These are phyloP conservation scores for Chlamydomonas sp. DNA, from an alignment of 139 green algal species.

Conservation along the genomic window DNA sequence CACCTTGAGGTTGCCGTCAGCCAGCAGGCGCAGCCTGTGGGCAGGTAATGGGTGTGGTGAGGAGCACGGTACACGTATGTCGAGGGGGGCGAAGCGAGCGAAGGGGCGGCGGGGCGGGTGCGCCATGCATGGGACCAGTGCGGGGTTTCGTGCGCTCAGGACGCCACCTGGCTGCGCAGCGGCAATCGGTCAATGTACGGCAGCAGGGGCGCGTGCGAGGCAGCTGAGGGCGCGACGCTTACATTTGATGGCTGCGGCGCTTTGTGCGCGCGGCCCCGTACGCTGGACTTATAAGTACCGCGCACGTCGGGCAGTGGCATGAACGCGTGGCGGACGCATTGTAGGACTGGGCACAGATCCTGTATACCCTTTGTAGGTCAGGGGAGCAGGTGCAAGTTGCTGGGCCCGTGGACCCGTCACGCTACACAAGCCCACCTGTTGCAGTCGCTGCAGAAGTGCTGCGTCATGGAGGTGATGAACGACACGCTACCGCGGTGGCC, in stretches of 20 bases:
- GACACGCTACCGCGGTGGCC: conserved; percentile 85
- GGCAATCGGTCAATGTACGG: too few species aligned
- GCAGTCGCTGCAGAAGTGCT: conserved; percentile 95
- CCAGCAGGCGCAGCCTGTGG: conserved; percentile 88
- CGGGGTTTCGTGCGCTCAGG: too few species aligned
- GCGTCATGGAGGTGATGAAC: conserved; percentile 98
- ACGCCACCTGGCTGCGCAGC: too few species aligned
- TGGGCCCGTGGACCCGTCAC: not conserved
- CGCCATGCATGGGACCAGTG: too few species aligned
- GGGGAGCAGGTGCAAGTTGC: too few species aligned
- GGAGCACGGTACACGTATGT: not conserved
- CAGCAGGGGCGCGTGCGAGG: too few species aligned
- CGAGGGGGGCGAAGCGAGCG: not conserved
- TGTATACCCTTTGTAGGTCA: not conserved
- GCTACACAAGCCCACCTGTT: conserved; percentile 63
- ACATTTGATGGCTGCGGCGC: not conserved
- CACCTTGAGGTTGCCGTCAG: conserved; percentile 96
- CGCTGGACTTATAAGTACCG: too few species aligned
- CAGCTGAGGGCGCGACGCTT: not conserved
- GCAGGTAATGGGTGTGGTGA: not conserved
- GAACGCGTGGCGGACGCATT: too few species aligned
- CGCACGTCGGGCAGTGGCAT: too few species aligned
- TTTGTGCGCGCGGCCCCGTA: not conserved
- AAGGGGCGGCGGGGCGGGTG: not conserved
- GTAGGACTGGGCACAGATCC: not conserved